phyloP scores from a whole-genome alignment of 495 filamentous ascomycete species.

The Penicillium waksmanii region DNA sequence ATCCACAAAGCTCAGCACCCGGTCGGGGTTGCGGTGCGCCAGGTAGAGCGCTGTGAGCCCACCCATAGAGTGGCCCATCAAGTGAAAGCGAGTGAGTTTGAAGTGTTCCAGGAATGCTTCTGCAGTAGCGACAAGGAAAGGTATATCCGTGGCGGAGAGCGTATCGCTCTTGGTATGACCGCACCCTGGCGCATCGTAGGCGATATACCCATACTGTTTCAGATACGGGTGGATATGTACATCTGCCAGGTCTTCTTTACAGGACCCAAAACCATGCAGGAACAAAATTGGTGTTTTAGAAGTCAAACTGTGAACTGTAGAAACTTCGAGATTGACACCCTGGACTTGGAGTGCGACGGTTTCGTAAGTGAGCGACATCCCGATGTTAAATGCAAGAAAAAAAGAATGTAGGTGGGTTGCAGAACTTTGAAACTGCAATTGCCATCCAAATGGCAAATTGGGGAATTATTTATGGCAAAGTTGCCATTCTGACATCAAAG shows the following conservation, averaged over 20 bases:
- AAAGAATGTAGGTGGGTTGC: not conserved
- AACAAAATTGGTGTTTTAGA: constrained; percentile 28
- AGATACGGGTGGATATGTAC: constrained; percentile 22
- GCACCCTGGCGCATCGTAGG: constrained; percentile 35
- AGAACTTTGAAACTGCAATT: constrained; percentile 2
- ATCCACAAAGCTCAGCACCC: constrained; percentile 34
- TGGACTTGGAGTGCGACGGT: constrained; percentile 21
- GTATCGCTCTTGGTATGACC: constrained; percentile 24
- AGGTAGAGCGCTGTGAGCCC: constrained; percentile 31
- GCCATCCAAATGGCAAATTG: constrained; percentile 2
- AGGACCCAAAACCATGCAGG: constrained; percentile 37
- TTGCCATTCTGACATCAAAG: constrained; percentile 8
- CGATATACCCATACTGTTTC: constrained; percentile 26
- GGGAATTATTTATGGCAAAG: constrained; percentile 1
- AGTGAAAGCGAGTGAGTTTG: constrained; percentile 26
- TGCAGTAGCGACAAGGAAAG: constrained; percentile 34
- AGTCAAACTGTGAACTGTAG: constrained; percentile 25
- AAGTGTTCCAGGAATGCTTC: constrained; percentile 25
- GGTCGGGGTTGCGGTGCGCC: constrained; percentile 18
- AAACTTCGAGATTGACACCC: constrained; percentile 23
- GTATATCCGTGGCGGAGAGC: constrained; percentile 29
- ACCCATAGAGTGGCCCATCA: constrained; percentile 39
- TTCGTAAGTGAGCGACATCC: constrained; percentile 22
- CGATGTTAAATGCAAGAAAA: not conserved
- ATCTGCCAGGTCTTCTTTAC: constrained; percentile 38